Evolutionary conservation across 2,329 filamentous ascomycete genomes (phyloP), one percentile per base, ranked within the genome.

Genomic region (Beauveria asiatica): DNA sequence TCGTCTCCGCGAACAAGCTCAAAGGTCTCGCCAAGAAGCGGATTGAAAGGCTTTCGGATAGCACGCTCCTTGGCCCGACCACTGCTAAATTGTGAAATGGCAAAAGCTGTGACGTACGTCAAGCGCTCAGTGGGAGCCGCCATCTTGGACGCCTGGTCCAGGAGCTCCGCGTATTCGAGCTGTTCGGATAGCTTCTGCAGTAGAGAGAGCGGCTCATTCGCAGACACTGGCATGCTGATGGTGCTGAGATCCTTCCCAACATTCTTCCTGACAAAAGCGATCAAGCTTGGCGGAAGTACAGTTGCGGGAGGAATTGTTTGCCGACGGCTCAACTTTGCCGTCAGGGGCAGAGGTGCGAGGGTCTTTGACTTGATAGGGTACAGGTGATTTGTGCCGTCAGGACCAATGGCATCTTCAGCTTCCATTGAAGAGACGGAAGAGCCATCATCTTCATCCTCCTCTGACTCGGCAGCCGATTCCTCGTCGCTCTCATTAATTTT

Each of bases 241-340:
- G 92, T 95, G 62, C 91, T 96, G 53, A 99, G 79, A 73, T 99
- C 94, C 73, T 99, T 99, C 70, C 94, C 94, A 10, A 97, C 94
- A 67, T 99, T 99, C 74, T 97, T 99, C 66, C 94, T 86, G 37
- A 97, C 81, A 72, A 97, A 96, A 0, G 90, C 90, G 65, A 99
- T 96, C 57, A 99, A 78, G 71, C 91, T 96, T 0, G 94, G 94
- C 0, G 94, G 94, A 61, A 86, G 78, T 16, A 92, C 85, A 30
- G 87, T 91, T 7, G 92, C 85, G 1, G 88, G 79, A 3, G 86
- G 81, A 17, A 99, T 84, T 0, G 84, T 87, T 7, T 76, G 79
- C 61, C 94, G 84, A 39, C 94, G 85, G 44, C 80, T 74, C 3
- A 95, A 80, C 0, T 75, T 67, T 33, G 84, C 79, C 5, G 82